These are phyloP conservation scores for Lactarius quietus DNA, from an alignment of 768 basidiomycete species.

Conservation along the genomic window DNA sequence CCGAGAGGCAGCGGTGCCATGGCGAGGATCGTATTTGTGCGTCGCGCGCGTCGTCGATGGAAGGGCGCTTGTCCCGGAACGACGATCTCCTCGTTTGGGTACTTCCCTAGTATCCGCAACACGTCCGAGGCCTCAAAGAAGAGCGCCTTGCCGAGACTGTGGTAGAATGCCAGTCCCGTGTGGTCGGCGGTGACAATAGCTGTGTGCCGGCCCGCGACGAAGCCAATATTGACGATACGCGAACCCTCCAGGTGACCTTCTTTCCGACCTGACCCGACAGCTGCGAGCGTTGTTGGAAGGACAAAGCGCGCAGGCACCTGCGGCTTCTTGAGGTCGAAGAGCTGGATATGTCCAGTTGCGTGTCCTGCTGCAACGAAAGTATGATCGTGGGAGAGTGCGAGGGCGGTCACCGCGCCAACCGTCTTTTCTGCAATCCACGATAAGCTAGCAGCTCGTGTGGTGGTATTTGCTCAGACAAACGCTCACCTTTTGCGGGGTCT, in stretches of 20 bases:
- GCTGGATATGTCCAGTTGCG: slow-evolving; percentile 73
- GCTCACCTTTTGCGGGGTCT: slow-evolving; percentile 55
- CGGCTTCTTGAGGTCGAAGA: slow-evolving; percentile 77
- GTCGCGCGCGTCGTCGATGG: slow-evolving; percentile 49
- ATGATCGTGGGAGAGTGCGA: slow-evolving; percentile 90
- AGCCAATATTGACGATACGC: slow-evolving; percentile 75
- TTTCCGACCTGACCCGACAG: slow-evolving; percentile 72
- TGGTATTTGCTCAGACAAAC: no score
- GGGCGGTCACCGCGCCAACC: slow-evolving; percentile 78
- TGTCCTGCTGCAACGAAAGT: slow-evolving; percentile 92
- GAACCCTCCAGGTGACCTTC: slow-evolving; percentile 84
- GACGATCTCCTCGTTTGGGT: slow-evolving; percentile 52
- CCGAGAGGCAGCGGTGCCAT: slow-evolving; percentile 84
- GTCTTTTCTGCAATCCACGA: slow-evolving; percentile 44
- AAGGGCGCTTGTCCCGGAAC: slow-evolving; percentile 31
- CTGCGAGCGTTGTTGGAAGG: slow-evolving; percentile 60
- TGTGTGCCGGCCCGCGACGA: slow-evolving; percentile 89
- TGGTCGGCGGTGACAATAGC: slow-evolving; percentile 91
- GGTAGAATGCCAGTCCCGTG: slow-evolving; percentile 89
- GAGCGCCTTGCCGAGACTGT: slow-evolving; percentile 88
- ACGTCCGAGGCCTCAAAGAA: slow-evolving; percentile 96
- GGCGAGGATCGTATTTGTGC: slow-evolving; percentile 59
- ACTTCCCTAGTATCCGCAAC: slow-evolving; percentile 88
- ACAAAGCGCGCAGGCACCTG: slow-evolving; percentile 65
- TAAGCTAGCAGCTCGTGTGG: slow-evolving; percentile 20